Evolutionary conservation across 192 early-diverging fungal species (phyloP).

Genomic region (Coemansia sp.): DNA sequence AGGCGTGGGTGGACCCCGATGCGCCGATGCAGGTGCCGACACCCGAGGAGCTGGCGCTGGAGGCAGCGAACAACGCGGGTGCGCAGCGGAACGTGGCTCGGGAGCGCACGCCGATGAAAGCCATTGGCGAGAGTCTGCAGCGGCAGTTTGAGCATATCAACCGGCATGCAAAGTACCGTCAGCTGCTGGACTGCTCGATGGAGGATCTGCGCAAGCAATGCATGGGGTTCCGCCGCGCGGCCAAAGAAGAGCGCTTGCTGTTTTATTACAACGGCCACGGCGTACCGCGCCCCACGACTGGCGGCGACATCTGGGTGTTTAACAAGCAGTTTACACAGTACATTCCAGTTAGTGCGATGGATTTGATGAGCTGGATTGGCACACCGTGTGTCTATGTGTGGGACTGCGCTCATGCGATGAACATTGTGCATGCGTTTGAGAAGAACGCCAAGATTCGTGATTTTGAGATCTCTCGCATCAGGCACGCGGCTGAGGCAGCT

Average conservation of each 20-base stretch:
- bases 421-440: constrained; percentile 87
- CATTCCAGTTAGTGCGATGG: constrained; percentile 89
- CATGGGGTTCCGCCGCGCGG: constrained; percentile 72
- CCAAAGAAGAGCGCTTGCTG: constrained; percentile 91
- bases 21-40: constrained; percentile 52
- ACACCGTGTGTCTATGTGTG: constrained; percentile 96
- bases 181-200: constrained; percentile 85
- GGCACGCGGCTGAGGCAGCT: constrained; percentile 37
- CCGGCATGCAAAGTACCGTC: constrained; percentile 76
- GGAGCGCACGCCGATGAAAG: constrained; percentile 32
- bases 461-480: constrained; percentile 57
- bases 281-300: constrained; percentile 89
- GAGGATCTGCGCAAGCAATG: constrained; percentile 94
- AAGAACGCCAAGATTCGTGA: constrained; percentile 85
- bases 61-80: constrained; percentile 39
- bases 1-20: constrained; percentile 95
- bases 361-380: constrained; percentile 92
- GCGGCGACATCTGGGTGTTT: constrained; percentile 99
- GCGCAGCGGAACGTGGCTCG: constrained; percentile 15
- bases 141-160: constrained; percentile 92
- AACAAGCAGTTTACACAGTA: constrained; percentile 98
- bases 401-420: constrained; percentile 93
- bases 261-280: constrained; percentile 99
- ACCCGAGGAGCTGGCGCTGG: constrained; percentile 65
- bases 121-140: constrained; percentile 87